phyloP scores from a whole-genome alignment of 768 basidiomycete genomes.

The Favolaschia claudopus region DNA sequence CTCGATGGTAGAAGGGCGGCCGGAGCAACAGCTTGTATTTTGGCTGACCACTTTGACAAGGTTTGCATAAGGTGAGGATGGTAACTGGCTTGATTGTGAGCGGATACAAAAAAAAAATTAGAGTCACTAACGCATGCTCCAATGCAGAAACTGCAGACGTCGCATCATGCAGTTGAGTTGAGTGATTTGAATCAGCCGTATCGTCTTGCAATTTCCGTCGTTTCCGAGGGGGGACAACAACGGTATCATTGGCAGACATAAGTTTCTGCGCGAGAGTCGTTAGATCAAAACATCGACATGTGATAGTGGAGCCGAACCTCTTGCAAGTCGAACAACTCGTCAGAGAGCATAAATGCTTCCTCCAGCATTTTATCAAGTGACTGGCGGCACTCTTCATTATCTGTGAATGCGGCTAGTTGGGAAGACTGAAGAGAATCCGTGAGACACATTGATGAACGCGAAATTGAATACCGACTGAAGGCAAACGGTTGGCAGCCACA shows the following conservation, averaged over 20 bases:
- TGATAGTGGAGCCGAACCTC: constrained; percentile 64
- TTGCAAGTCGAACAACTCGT: constrained; percentile 74
- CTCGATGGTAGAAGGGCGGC: constrained; percentile 75
- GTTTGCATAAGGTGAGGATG: constrained; percentile 81
- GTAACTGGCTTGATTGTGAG: constrained; percentile 43
- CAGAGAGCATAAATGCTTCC: constrained; percentile 66
- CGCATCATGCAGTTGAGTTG: constrained; percentile 50
- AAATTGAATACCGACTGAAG: constrained; percentile 54
- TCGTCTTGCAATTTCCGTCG: constrained; percentile 53
- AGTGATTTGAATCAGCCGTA: constrained; percentile 39
- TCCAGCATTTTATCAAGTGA: constrained; percentile 61
- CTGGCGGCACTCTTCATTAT: constrained; percentile 49
- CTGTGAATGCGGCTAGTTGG: constrained; percentile 44
- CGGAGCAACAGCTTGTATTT: constrained; percentile 92
- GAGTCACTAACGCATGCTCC: constrained; percentile 59
- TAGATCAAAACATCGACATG: background rate
- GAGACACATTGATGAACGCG: background rate
- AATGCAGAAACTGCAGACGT: constrained; percentile 50
- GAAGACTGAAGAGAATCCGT: constrained; percentile 37
- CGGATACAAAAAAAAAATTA: background rate
- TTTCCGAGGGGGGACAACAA: constrained; percentile 62
- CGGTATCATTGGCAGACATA: constrained; percentile 54
- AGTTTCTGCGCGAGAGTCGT: constrained; percentile 45
- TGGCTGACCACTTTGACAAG: constrained; percentile 93
- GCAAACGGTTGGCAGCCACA: constrained; percentile 68